Percentiles rank a stretch among this genome's conserved stretches.
Evolutionary conservation across 78 protist species (phyloP).

Genomic region (Chrysochromulina tobinii): DNA sequence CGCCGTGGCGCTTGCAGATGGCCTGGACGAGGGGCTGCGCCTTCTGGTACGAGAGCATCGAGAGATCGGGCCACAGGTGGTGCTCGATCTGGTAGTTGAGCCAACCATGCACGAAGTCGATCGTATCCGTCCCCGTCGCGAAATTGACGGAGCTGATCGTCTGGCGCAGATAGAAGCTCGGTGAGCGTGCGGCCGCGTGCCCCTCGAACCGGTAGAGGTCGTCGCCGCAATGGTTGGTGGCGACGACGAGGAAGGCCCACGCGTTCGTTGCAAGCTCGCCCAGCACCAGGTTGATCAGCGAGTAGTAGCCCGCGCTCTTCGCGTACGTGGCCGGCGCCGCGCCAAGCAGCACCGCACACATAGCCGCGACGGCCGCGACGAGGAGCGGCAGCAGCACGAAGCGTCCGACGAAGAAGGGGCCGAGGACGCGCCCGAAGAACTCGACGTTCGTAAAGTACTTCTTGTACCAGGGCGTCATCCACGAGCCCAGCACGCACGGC

Average conservation of each 20-base stretch:
- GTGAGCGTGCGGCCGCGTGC: background rate
- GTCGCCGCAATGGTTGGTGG: conserved; percentile 45
- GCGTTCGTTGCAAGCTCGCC: conserved; percentile 44
- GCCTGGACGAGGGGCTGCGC: background rate
- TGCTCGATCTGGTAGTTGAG: conserved; percentile 66
- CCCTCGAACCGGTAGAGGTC: conserved; percentile 41
- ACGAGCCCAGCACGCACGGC: too few relatives aligned
- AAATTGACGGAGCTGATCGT: conserved; percentile 25
- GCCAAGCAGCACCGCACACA: too few relatives aligned
- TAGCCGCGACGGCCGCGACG: too few relatives aligned
- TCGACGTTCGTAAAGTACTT: too few relatives aligned
- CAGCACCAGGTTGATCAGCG: background rate
- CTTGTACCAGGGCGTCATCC: too few relatives aligned
- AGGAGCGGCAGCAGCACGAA: too few relatives aligned
- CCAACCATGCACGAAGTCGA: conserved; percentile 56
- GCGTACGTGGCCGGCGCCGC: too few relatives aligned
- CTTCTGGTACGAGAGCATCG: conserved; percentile 37
- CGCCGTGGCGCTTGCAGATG: conserved; percentile 47
- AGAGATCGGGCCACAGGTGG: conserved; percentile 46
- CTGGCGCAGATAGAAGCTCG: conserved; percentile 34
- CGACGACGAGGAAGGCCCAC: conserved; percentile 36
- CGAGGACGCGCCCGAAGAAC: too few relatives aligned
- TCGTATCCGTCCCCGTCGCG: conserved; percentile 3
- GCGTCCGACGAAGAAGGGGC: too few relatives aligned
- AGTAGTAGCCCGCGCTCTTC: too few relatives aligned